Evolutionary conservation across 805 yeast genomes (phyloP).

Genomic region (Nakazawaea molendinolei): DNA sequence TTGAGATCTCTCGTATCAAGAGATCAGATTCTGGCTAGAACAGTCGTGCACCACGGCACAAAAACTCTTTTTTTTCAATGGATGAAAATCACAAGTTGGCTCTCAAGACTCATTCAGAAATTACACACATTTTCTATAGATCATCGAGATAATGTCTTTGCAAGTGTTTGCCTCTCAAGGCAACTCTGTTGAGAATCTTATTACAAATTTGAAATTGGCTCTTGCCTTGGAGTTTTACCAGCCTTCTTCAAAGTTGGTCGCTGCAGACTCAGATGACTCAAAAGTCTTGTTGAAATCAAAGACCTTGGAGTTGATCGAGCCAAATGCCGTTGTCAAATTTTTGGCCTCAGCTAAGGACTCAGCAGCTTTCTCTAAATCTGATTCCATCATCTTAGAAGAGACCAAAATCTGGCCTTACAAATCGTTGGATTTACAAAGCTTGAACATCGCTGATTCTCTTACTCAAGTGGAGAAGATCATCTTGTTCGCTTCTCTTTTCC

Average conservation of each 20-base stretch:
- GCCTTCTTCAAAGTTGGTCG: constrained; percentile 20
- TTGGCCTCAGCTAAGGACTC: constrained; percentile 26
- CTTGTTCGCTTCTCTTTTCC: constrained; percentile 51
- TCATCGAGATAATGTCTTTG: constrained; percentile 16
- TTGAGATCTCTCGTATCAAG: no score
- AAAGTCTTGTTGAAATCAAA: constrained; percentile 23
- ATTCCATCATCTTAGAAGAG: constrained; percentile 37
- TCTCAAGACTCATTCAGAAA: not conserved
- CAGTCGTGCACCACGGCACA: constrained; percentile 2
- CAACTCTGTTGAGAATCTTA: constrained; percentile 23
- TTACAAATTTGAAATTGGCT: constrained; percentile 35
- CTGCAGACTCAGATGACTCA: constrained; percentile 17
- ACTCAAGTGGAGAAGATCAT: constrained; percentile 47
- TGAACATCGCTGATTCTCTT: constrained; percentile 20
- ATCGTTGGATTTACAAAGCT: constrained; percentile 15
- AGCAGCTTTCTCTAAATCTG: constrained; percentile 25
- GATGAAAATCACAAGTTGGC: not conserved
- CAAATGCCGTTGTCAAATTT: constrained; percentile 67
- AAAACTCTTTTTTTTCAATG: not conserved
- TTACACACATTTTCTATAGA: no score
- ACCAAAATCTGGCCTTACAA: constrained; percentile 33
- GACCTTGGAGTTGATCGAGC: constrained; percentile 47
- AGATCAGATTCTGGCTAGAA: no score
- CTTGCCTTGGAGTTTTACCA: constrained; percentile 32
- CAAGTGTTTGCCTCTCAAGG: constrained; percentile 27